Evolutionary conservation across 2,329 filamentous ascomycete species (phyloP).

Genomic region (Nothopassalora personata): DNA sequence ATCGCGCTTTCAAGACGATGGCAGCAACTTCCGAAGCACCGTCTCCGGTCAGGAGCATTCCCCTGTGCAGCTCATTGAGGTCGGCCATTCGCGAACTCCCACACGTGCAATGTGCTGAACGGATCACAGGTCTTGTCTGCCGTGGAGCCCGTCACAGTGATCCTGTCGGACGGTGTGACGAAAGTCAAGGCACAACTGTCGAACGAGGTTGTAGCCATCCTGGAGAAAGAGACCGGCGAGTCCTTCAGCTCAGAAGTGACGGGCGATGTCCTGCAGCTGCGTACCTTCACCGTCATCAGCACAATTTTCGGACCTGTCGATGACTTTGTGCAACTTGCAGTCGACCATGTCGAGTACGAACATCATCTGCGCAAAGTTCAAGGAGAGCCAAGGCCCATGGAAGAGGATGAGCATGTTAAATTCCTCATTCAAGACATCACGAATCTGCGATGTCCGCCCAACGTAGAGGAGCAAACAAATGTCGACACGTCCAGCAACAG

Average conservation of each 20-base stretch:
- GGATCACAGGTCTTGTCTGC: conserved; percentile 13
- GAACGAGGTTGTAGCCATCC: conserved; percentile 14
- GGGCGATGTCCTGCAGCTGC: conserved; percentile 25
- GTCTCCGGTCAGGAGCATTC: conserved; percentile 6
- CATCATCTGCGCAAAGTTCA: conserved; percentile 23
- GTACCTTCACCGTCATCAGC: conserved; percentile 23
- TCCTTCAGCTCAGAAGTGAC: conserved; percentile 18
- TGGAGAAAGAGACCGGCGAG: conserved; percentile 24
- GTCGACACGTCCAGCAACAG: not conserved
- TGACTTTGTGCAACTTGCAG: conserved; percentile 22
- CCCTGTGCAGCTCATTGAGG: conserved; percentile 18
- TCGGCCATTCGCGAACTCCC: not conserved
- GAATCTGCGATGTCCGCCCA: conserved; percentile 11
- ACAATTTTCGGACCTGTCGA: conserved; percentile 25
- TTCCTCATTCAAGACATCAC: conserved; percentile 20
- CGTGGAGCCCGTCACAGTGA: conserved; percentile 12
- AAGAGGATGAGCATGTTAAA: conserved; percentile 14
- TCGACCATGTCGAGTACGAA: conserved; percentile 27
- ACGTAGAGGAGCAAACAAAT: conserved; percentile 6
- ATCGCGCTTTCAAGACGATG: conserved; percentile 26
- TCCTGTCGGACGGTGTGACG: conserved; percentile 25
- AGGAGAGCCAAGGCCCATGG: conserved; percentile 18
- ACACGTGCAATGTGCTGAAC: not conserved
- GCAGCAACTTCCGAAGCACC: conserved; percentile 29
- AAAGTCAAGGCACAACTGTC: conserved; percentile 25